Evolutionary conservation across 2,329 filamentous ascomycete genomes (phyloP), one percentile per base, ranked within the genome.

Genomic region (Claviceps sp.): DNA sequence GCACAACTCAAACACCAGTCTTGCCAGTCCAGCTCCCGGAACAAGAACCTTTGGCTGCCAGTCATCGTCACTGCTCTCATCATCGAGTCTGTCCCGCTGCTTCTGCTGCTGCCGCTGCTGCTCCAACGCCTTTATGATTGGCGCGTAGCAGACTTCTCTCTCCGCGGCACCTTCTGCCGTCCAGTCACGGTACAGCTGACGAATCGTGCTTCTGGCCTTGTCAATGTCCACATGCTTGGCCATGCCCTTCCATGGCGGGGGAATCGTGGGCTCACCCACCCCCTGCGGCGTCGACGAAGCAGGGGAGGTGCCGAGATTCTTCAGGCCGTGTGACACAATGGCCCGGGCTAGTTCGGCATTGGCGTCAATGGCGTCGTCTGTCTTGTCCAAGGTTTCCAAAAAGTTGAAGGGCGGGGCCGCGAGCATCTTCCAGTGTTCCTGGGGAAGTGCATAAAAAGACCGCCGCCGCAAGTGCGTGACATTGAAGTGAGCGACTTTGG

Each of bases 151-250:
- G 3, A 80, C 80, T n/a, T 79, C 73, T 40, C 93, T 75, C 71
- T 98, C 94, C 0, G 66, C 63, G 2, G 71, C 72, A 0, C 91
- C 93, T 60, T 86, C 89, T 1, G 73, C 77, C 23, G 87, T 88
- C 93, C 94, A 98, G 66, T 98, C 93, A 16, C 93, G 83, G 67
- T 90, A 97, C 65, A 97, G 87, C 63, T 98, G 93, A 11, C 91
- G 82, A 49, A 98, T 76, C 1, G 90, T 97, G 61, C 88, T 95
- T 55, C 89, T 80, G 2, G 91, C 90, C 68, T 97, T 98, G 64
- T 95, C 88, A 50, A 94, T 73, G 61, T 97, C 91, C 22, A 73
- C 73, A 26, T 80, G 69, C 44, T 83, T 90, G 14, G 89, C 85
- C 36, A 79, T 74, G 4, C 80, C 82, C 20, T 79, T 75, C 83